A percentile compares a stretch with the other conserved stretches of the same genome.
These are phyloP conservation scores for Vigna nakashimae DNA, from an alignment of 306 rosid species.

Conservation along the genomic window DNA sequence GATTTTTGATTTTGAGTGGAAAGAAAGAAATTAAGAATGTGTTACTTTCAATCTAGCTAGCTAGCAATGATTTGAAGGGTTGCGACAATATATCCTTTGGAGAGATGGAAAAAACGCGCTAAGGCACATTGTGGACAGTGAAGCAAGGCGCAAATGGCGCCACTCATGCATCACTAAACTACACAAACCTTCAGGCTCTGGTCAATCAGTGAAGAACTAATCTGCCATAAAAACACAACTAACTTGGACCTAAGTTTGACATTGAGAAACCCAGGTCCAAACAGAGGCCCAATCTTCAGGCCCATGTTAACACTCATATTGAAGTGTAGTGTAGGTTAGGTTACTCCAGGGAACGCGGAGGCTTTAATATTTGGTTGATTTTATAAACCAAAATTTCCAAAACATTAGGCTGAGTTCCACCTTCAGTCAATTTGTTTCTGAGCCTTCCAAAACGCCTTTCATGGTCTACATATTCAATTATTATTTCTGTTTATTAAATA, in stretches of 20 bases:
- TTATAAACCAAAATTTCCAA: not conserved
- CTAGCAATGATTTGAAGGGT: not conserved
- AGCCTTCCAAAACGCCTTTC: not conserved
- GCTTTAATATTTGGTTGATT: conserved; percentile 31
- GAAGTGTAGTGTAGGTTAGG: not conserved
- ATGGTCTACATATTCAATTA: not conserved
- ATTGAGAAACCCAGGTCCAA: conserved; percentile 27
- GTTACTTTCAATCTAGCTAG: not conserved
- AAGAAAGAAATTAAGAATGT: not conserved
- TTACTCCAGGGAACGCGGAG: conserved; percentile 21
- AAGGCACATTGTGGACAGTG: conserved; percentile 30
- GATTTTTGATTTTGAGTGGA: not conserved
- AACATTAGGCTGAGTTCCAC: conserved; percentile 42
- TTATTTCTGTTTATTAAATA: no score
- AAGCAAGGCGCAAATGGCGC: conserved; percentile 49
- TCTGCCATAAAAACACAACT: not conserved
- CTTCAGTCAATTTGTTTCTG: not conserved
- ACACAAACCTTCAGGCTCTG: not conserved
- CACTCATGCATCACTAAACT: conserved; percentile 11
- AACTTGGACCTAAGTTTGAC: conserved; percentile 8
- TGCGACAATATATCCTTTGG: conserved; percentile 21
- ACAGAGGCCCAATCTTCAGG: conserved; percentile 3
- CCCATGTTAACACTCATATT: no score
- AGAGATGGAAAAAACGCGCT: conserved; percentile 40
- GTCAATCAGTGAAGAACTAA: conserved; percentile 34